Conservation (phyloP, 1,139 yeast genomes). For the Schwanniomyces etchellsii region DNA sequence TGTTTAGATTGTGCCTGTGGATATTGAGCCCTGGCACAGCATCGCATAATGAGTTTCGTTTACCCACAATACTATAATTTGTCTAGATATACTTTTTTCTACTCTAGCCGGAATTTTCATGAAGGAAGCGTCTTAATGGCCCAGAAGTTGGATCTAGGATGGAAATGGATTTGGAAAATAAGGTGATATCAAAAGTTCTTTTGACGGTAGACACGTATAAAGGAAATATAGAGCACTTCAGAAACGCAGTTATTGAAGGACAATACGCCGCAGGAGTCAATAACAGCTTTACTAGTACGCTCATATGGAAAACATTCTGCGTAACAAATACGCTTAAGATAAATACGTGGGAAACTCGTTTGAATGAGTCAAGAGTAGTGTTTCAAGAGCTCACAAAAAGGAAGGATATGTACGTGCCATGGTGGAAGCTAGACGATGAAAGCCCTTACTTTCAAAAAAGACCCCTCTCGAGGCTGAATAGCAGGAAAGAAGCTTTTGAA, state of each 20-base stretch:
- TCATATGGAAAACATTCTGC: slow-evolving; percentile 36
- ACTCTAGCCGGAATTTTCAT: too few species aligned
- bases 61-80: too few species aligned
- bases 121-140: too few species aligned
- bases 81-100: too few species aligned
- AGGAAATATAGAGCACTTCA: slow-evolving; percentile 24
- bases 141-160: too few species aligned
- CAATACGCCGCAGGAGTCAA: slow-evolving; percentile 23
- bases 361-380: slow-evolving; percentile 28
- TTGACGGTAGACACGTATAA: slow-evolving; percentile 35
- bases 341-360: slow-evolving; percentile 26
- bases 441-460: slow-evolving; percentile 25
- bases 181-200: slow-evolving; percentile 31
- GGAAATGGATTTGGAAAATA: slow-evolving; percentile 29
- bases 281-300: slow-evolving; percentile 23
- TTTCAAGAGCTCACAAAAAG: slow-evolving; percentile 30
- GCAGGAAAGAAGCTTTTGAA: slow-evolving; percentile 12
- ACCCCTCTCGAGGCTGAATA: too few species aligned
- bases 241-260: slow-evolving; percentile 26
- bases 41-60: too few species aligned
- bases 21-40: too few species aligned
- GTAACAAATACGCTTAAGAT: slow-evolving; percentile 36
- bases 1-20: not conserved
- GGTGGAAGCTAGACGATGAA: slow-evolving; percentile 31
- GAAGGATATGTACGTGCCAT: slow-evolving; percentile 33